Evolutionary conservation across 169 alveolate species (phyloP).

Genomic region (Sarcocystis neurona): DNA sequence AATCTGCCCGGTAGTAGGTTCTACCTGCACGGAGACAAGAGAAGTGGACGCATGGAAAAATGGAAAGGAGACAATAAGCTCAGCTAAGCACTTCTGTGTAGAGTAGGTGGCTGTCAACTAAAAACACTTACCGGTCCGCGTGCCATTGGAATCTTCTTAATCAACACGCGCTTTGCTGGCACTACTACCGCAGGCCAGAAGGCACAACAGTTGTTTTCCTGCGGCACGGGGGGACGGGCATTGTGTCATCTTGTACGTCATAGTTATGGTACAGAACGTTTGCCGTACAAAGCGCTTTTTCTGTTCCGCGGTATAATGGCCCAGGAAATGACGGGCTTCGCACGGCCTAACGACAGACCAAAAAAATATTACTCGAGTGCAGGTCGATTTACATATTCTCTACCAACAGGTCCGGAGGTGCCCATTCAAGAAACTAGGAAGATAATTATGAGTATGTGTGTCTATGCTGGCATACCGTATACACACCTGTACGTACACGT

Average conservation of each 20-base stretch:
- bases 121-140: constrained; percentile 17
- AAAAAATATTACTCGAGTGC: not conserved
- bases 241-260: not conserved
- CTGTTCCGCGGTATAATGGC: not conserved
- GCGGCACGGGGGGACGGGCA: not conserved
- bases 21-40: no score
- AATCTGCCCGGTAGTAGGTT: constrained; percentile 21
- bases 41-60: not conserved
- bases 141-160: not conserved
- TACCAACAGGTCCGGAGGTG: no score
- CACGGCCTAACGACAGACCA: constrained; percentile 5
- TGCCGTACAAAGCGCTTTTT: not conserved
- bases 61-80: not conserved
- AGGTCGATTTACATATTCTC: no score
- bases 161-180: not conserved
- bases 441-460: not conserved
- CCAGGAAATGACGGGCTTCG: constrained; percentile 32
- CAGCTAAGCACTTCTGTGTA: no score
- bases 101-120: not conserved
- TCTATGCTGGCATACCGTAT: not conserved
- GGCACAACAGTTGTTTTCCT: constrained; percentile 45
- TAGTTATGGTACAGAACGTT: not conserved
- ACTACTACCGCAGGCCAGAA: constrained; percentile 37
- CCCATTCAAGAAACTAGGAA: not conserved
- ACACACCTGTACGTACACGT: not conserved